These are phyloP conservation scores for Tricholoma furcatifolium DNA, from an alignment of 768 basidiomycete genomes.

Conservation along the genomic window DNA sequence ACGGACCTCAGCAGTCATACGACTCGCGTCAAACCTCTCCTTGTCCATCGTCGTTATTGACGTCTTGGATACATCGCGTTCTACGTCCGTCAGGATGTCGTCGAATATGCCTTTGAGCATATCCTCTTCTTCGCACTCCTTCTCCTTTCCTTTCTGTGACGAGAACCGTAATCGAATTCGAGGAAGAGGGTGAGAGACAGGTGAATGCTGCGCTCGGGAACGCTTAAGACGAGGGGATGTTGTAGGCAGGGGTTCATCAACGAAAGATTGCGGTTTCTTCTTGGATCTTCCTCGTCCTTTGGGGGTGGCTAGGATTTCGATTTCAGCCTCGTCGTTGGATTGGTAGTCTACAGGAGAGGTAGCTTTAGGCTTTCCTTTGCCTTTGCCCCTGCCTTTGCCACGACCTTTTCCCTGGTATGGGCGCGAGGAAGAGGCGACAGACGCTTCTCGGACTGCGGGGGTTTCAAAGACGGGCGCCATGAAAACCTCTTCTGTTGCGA, in stretches of 20 bases:
- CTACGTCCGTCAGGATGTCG: constrained; percentile 65
- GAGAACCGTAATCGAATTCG: constrained; percentile 47
- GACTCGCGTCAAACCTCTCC: constrained; percentile 69
- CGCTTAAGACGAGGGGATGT: constrained; percentile 39
- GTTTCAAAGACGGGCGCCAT: constrained; percentile 6
- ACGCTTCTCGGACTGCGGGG: constrained; percentile 29
- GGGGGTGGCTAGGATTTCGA: constrained; percentile 20
- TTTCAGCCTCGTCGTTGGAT: constrained; percentile 29
- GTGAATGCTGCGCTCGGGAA: constrained; percentile 36
- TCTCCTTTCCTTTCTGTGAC: constrained; percentile 63
- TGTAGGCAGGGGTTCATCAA: constrained; percentile 19
- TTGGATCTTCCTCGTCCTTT: constrained; percentile 20
- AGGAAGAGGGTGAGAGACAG: constrained; percentile 28
- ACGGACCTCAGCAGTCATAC: constrained; percentile 72
- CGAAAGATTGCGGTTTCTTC: constrained; percentile 24
- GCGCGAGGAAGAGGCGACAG: constrained; percentile 43
- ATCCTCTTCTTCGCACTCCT: constrained; percentile 65
- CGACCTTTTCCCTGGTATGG: constrained; percentile 21
- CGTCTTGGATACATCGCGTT: constrained; percentile 76
- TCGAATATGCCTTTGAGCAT: constrained; percentile 72
- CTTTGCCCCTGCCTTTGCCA: constrained; percentile 27
- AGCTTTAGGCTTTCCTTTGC: constrained; percentile 31
- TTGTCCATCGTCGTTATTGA: constrained; percentile 60
- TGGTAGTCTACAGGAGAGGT: constrained; percentile 35
- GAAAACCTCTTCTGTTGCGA: constrained; percentile 20